These are phyloP conservation scores for Camelina hispida DNA, from an alignment of 345 rosid genomes.

Conservation along the genomic window DNA sequence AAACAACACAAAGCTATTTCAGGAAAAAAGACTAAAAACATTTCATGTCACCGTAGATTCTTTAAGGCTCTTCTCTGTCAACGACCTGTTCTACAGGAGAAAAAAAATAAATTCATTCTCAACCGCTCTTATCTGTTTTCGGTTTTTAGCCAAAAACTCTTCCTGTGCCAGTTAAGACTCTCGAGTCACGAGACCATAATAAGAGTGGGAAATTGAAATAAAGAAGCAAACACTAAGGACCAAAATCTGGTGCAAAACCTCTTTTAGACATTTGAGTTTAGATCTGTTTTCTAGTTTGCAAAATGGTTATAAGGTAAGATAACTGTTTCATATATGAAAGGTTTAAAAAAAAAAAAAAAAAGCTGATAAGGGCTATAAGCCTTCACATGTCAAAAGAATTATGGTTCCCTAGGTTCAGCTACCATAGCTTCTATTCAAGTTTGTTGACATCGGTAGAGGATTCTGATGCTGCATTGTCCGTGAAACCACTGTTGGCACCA, in stretches of 20 bases:
- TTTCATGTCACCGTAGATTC: conserved; percentile 38
- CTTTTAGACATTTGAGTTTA: not conserved
- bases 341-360: too few species aligned
- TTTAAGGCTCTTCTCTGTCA: conserved; percentile 42
- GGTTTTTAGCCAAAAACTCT: conserved; percentile 17
- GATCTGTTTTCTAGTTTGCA: conserved; percentile 18
- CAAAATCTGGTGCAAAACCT: conserved; percentile 20
- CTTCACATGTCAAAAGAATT: conserved; percentile 21
- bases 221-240: not conserved
- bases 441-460: conserved; percentile 31
- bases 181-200: not conserved
- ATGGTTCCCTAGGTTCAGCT: conserved; percentile 18
- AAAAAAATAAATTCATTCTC: not conserved
- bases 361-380: conserved; percentile 2
- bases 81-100: conserved; percentile 21
- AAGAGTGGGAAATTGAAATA: conserved; percentile 12
- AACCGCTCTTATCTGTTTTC: conserved; percentile 21
- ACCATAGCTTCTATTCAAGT: conserved; percentile 19
- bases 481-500: conserved; percentile 42
- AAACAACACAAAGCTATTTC: conserved; percentile 36
- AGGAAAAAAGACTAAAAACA: conserved; percentile 36
- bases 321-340: conserved; percentile 16
- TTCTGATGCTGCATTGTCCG: conserved; percentile 29
- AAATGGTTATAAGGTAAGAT: conserved; percentile 21
- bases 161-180: conserved; percentile 7